Conservation (phyloP, 768 basidiomycete genomes). For the Podaxis carcinomalis region DNA sequence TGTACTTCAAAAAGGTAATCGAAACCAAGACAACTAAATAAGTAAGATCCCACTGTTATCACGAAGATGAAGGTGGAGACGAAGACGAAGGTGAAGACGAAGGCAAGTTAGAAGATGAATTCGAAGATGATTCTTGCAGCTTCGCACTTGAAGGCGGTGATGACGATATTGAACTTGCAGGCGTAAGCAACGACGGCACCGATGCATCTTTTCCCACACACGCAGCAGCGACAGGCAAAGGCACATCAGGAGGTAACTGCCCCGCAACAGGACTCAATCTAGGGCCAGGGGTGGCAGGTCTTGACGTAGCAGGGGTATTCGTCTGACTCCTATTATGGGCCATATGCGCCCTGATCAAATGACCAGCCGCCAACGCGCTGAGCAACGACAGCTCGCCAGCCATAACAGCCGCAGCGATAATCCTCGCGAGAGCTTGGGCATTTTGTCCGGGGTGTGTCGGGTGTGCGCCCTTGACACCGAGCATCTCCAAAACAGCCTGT, state of each 20-base stretch:
- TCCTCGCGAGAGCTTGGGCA: conserved; percentile 81
- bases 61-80: not conserved
- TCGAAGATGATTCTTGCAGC: not conserved
- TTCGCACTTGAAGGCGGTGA: not conserved
- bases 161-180: not conserved
- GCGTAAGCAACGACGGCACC: not conserved
- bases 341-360: conserved; percentile 90
- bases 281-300: conserved; percentile 55
- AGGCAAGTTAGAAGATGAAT: not conserved
- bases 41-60: not conserved
- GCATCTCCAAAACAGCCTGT: conserved; percentile 86
- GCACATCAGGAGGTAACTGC: not conserved
- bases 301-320: conserved; percentile 67
- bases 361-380: conserved; percentile 90
- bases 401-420: conserved; percentile 93
- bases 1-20: not conserved
- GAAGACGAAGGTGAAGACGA: not conserved
- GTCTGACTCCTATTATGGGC: conserved; percentile 85
- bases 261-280: not conserved
- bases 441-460: conserved; percentile 83
- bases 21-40: not conserved
- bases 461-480: conserved; percentile 90
- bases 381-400: conserved; percentile 93
- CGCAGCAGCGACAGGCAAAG: not conserved
- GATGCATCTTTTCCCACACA: not conserved